Evolutionary conservation across 2,329 filamentous ascomycete genomes (phyloP).

Genomic region (Sporothrix humicola): DNA sequence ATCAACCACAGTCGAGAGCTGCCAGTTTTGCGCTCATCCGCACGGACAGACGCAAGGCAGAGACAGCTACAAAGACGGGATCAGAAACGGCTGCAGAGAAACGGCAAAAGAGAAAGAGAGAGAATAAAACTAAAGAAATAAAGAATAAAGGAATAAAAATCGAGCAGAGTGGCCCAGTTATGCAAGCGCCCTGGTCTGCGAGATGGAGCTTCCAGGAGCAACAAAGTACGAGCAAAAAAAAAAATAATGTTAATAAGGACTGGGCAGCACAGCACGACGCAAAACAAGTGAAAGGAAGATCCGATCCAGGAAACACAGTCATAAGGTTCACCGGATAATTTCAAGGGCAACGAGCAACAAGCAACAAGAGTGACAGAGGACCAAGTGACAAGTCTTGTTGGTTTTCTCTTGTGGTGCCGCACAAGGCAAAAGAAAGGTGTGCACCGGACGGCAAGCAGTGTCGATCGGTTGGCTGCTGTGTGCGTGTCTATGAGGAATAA

Average conservation of each 20-base stretch:
- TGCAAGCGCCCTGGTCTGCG: too few relatives aligned
- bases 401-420: background rate
- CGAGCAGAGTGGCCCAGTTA: background rate
- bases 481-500: background rate
- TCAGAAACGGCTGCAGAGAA: constrained; percentile 1
- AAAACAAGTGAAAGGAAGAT: background rate
- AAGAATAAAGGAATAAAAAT: background rate
- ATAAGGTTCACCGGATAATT: constrained; percentile 22
- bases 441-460: constrained; percentile 13
- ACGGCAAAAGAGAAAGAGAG: background rate
- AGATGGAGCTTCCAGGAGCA: too few relatives aligned
- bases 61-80: background rate
- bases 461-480: constrained; percentile 2
- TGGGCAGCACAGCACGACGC: background rate
- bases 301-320: constrained; percentile 1
- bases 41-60: constrained; percentile 28
- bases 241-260: too few relatives aligned
- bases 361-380: background rate
- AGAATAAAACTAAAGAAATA: background rate
- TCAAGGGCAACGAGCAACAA: constrained; percentile 6
- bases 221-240: too few relatives aligned
- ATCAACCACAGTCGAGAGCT: constrained; percentile 12
- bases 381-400: background rate
- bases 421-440: background rate
- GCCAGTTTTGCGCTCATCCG: constrained; percentile 19